Evolutionary conservation across 768 basidiomycete genomes (phyloP).

Genomic region (Tulasnella sp.): DNA sequence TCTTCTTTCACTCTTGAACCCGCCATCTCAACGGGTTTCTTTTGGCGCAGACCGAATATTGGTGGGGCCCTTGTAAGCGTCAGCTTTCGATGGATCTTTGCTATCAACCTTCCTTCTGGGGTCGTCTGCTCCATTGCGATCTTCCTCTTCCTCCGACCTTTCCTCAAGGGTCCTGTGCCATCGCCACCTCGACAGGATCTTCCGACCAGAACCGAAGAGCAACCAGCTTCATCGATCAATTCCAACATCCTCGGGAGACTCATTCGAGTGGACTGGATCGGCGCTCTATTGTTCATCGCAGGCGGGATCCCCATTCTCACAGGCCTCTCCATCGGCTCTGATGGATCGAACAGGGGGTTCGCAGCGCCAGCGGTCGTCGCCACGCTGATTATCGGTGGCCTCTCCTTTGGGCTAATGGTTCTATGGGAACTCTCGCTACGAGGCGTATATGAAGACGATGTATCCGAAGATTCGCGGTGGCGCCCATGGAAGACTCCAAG

Average conservation of each 20-base stretch:
- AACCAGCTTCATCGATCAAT: too few relatives aligned
- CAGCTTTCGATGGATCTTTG: constrained; percentile 44
- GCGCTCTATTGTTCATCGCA: constrained; percentile 33
- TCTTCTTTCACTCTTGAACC: too few relatives aligned
- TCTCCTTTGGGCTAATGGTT: constrained; percentile 32
- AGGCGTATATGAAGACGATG: not conserved
- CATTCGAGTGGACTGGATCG: constrained; percentile 37
- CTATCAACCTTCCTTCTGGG: constrained; percentile 38
- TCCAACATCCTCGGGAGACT: constrained; percentile 21
- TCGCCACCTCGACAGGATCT: constrained; percentile 6
- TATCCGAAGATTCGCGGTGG: not conserved
- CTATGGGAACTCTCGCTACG: constrained; percentile 34
- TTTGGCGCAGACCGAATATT: constrained; percentile 33
- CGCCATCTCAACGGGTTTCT: not conserved
- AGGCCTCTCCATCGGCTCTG: constrained; percentile 42
- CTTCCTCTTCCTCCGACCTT: constrained; percentile 32
- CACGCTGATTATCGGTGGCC: constrained; percentile 35
- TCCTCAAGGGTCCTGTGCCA: constrained; percentile 7
- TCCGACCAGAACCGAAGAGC: not conserved
- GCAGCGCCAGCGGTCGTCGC: constrained; percentile 34
- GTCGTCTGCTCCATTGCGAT: constrained; percentile 30
- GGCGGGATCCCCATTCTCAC: constrained; percentile 39
- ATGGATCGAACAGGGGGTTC: constrained; percentile 30
- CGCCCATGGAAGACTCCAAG: not conserved
- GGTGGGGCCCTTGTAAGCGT: constrained; percentile 33